Percentiles rank a stretch among this genome's conserved stretches.
Evolutionary conservation across 164 flowering plant species (phyloP).

Genomic region (Umbilicus rupestris): DNA sequence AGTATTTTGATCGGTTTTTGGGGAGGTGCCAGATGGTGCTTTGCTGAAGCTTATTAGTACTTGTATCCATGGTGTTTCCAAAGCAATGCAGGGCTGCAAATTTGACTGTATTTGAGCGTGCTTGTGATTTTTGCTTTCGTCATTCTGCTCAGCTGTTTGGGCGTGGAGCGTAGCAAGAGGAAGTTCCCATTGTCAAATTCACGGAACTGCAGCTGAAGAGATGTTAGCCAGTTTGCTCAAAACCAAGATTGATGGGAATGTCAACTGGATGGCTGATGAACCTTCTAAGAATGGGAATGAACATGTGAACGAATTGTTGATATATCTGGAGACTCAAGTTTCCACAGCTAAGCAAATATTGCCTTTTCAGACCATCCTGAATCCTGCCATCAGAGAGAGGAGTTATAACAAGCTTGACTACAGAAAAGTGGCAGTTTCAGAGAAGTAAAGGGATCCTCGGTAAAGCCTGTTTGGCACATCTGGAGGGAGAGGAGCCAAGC

Average conservation of each 20-base stretch:
- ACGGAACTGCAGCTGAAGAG: conserved; percentile 84
- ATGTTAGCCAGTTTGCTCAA: conserved; percentile 79
- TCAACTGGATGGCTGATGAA: conserved; percentile 91
- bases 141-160: conserved; percentile 98
- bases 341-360: conserved; percentile 95
- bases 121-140: conserved; percentile 88
- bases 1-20: conserved; percentile 82
- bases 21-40: conserved; percentile 79
- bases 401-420: conserved; percentile 77
- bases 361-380: conserved; percentile 62
- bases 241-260: conserved; percentile 80
- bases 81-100: conserved; percentile 96
- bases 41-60: conserved; percentile 61
- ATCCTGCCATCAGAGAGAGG: conserved; percentile 88
- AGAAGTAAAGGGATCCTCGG: conserved; percentile 81
- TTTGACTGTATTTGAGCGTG: conserved; percentile 87
- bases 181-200: conserved; percentile 73
- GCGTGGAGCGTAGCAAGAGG: conserved; percentile 71
- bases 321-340: conserved; percentile 80
- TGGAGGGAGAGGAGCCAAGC: conserved; percentile 64
- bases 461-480: conserved; percentile 81
- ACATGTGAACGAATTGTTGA: conserved; percentile 86
- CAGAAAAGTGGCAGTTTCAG: conserved; percentile 70
- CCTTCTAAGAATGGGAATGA: conserved; percentile 68
- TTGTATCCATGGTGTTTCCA: conserved; percentile 68